Evolutionary conservation across 2,329 filamentous ascomycete genomes (phyloP), one percentile per base, ranked within the genome.

Genomic region (Hypoxylon sp.): DNA sequence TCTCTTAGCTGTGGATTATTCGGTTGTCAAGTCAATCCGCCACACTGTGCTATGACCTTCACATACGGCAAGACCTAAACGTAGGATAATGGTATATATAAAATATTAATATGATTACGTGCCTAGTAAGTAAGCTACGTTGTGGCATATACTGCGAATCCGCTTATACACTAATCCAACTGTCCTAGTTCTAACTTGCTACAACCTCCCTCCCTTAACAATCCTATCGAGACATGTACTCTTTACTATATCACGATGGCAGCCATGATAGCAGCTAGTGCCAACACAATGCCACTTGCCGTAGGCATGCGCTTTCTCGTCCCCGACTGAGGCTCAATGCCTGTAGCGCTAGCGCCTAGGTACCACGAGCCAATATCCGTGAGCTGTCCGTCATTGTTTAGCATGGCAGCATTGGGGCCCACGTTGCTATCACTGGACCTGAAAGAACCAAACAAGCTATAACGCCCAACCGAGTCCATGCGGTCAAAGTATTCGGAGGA

Each of bases 291-390:
- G 10, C 24, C 19, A 22, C 47, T 14, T 10, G 31, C 19, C 3
- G 60, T 26, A 3, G 51, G 31, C 9, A 10, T 19, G 11, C 22
- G n/a, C 17, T 17, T 52, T 39, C 42, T 42, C 13, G 54, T 52
- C 10, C 29, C 66, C 1, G 74, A 75, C 50, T 75, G 69, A 2
- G 84, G 83, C 0, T 78, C 72, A 2, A 85, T 78, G 1, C 84
- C 85, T 1, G 84, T 87, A 0, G 81, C 82, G 11, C 72, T 73
- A 6, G 82, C 79, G 1, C 93, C 89, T n/a, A 96, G 79, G 78
- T 95, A 96, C 90, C 90, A 92, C 2, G 87, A 85, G 0, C 93
- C 93, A 70, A 95, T 91, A 72, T 93, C 88, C 1, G 92, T 94
- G 69, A 96, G 81, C 67, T 88, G 75, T 46, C 93, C 93, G 14